Conservation (phyloP, 495 filamentous ascomycete genomes). For the Hyaloscypha hepaticicola region DNA sequence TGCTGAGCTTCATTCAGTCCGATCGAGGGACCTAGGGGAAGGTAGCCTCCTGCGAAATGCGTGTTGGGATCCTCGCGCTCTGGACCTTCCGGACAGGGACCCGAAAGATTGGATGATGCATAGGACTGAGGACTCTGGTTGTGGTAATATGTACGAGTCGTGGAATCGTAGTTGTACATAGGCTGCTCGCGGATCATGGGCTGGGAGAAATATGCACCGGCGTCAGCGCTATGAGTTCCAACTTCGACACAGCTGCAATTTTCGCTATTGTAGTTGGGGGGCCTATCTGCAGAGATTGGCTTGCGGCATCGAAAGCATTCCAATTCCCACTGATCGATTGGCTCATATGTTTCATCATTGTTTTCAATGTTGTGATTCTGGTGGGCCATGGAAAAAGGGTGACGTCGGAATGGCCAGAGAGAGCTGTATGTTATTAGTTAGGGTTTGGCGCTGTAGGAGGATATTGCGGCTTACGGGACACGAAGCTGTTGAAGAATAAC, state of each 20-base stretch:
- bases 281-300: constrained; percentile 27
- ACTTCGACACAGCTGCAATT: constrained; percentile 33
- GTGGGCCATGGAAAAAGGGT: constrained; percentile 11
- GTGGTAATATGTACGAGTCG: background rate
- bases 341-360: constrained; percentile 2
- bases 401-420: constrained; percentile 3
- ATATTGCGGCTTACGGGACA: constrained; percentile 3
- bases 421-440: constrained; percentile 3
- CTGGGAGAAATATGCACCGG: background rate
- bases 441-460: background rate
- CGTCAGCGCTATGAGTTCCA: constrained; percentile 14
- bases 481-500: constrained; percentile 13
- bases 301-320: constrained; percentile 15
- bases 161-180: constrained; percentile 5
- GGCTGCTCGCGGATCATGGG: background rate
- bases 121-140: constrained; percentile 15
- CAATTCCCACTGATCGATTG: constrained; percentile 11
- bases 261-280: constrained; percentile 34
- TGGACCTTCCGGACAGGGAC: constrained; percentile 21
- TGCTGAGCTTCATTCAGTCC: constrained; percentile 19
- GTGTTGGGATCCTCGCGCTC: constrained; percentile 19
- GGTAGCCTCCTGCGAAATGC: background rate
- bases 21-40: constrained; percentile 7
- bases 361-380: constrained; percentile 10
- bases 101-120: constrained; percentile 18